Evolutionary conservation across 257 asterid genomes (phyloP), one percentile per base, ranked within the genome.

Genomic region (Plantago major): DNA sequence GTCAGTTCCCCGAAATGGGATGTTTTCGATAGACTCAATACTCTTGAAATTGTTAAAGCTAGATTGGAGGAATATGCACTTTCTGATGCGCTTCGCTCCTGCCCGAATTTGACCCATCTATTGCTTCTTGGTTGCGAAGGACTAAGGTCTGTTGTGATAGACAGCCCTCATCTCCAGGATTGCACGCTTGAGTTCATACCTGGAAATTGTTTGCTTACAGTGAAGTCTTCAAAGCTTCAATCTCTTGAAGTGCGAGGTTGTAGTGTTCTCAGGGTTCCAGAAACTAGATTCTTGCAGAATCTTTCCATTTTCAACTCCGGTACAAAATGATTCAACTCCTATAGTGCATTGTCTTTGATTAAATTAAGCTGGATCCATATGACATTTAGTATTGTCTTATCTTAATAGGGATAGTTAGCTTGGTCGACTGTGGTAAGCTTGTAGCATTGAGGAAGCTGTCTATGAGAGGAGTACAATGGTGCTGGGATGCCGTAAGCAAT

Each of bases 111-210:
- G 81, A 82, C 82, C 49, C 66, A 71, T 42, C 83, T 94, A 12
- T 70, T 93, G 75, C 83, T 94, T 63, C 94, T 87, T 43, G 99
- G 97, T 11, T 94, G 99, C 42, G 99, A 94, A 69, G 99, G 99
- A 43, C 60, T 82, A 43, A 73, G 74, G 63, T 67, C 84, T 46
- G 53, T 90, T 7, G 55, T 71, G 1, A 76, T 93, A 61, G 83
- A 82, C n/a, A 77, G 83, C 71, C 89, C 95, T 38, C 62, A 67
- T 66, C 80, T 93, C 13, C 80, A 73, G 75, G 76, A 75, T 22
- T 94, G 97, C 63, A 90, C 83, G 71, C 93, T 94, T 37, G 96
- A 90, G 48, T 85, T 90, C 67, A 80, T 76, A 19, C 67, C 57
- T 55, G 96, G 97, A 10, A 79, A 87, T 60, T 87, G 92, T 73